Evolutionary conservation across 768 basidiomycete species (phyloP), one percentile per base, ranked within the genome.

Genomic region (Termitomyces sp.): DNA sequence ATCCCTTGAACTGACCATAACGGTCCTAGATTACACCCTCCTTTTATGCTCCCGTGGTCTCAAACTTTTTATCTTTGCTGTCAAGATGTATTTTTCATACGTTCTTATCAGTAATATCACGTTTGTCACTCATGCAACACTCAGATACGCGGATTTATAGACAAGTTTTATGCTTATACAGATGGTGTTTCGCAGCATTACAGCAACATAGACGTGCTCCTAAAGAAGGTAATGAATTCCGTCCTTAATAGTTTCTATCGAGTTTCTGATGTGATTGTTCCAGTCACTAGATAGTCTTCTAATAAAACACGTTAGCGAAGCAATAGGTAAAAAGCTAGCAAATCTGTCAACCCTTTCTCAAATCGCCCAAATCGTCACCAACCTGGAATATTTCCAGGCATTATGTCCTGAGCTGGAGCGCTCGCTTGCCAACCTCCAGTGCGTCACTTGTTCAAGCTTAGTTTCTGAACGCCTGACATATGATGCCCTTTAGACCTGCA

Each of bases 21-120:
- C 49, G 6, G 12, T 10, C 62, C n/a, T 27, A 92, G 93, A 65
- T 77, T 74, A 54, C 64, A 79, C 8, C 72, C 87, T 53, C 93
- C 94, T 5, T 75, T 87, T 56, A 76, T 78, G 27, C 77, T 99
- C 41, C 94, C 97, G 1, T 99, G 96, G 91, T 98, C 96, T 0
- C 88, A 91, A 68, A 90, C 91, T 1, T 98, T 98, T 71, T 91
- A 94, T 64, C 76, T 90, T n/a, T 96, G 92, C 65, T 98, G 96
- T 68, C 89, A 92, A 76, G 85, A 91, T 66, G 92, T 92, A 69
- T 78, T 59, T 34, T 57, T 20, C 12, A n/a, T 20, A 14, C 60
- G 36, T 41, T 53, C 53, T 8, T 42, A 3, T 5, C 26, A 27
- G n/a, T 20, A 48, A 16, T 3, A 4, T 27, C 22, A 32, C 31